These are phyloP conservation scores for Nemania sp. DNA, from an alignment of 2,329 filamentous ascomycete genomes.

Conservation along the genomic window DNA sequence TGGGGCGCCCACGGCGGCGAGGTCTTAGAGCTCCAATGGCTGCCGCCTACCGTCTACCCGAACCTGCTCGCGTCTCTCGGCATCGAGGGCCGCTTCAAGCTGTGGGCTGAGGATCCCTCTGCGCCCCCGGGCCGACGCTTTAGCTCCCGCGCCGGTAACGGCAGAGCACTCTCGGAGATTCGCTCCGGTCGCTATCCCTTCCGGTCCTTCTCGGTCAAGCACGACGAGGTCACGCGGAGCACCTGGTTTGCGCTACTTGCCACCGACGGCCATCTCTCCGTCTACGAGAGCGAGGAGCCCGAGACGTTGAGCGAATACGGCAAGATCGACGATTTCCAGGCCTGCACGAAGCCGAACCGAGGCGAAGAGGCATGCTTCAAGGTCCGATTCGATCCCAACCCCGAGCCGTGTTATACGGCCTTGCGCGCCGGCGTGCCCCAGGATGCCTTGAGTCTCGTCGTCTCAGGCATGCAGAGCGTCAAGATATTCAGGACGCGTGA, in stretches of 20 bases:
- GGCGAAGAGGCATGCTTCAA: conserved; percentile 88
- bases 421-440: conserved; percentile 78
- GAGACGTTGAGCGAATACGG: conserved; percentile 79
- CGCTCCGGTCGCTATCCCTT: conserved; percentile 67
- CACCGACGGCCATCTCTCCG: conserved; percentile 75
- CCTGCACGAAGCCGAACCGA: conserved; percentile 70
- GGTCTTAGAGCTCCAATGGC: conserved; percentile 93
- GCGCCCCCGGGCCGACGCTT: conserved; percentile 82
- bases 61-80: conserved; percentile 86
- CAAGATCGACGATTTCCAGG: conserved; percentile 73
- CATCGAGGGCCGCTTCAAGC: conserved; percentile 84
- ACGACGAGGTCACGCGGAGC: conserved; percentile 76
- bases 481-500: conserved; percentile 79
- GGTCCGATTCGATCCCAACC: conserved; percentile 86
- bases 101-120: conserved; percentile 90
- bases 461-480: conserved; percentile 82
- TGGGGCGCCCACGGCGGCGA: conserved; percentile 92
- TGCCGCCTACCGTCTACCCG: conserved; percentile 83
- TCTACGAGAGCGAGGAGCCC: conserved; percentile 84
- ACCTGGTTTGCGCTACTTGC: conserved; percentile 86
- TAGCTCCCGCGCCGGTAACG: conserved; percentile 57
- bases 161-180: conserved; percentile 59
- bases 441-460: conserved; percentile 78
- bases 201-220: conserved; percentile 82
- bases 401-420: conserved; percentile 75